Evolutionary conservation across 2,329 filamentous ascomycete genomes (phyloP).

Genomic region (Mycosphaerella sp.): DNA sequence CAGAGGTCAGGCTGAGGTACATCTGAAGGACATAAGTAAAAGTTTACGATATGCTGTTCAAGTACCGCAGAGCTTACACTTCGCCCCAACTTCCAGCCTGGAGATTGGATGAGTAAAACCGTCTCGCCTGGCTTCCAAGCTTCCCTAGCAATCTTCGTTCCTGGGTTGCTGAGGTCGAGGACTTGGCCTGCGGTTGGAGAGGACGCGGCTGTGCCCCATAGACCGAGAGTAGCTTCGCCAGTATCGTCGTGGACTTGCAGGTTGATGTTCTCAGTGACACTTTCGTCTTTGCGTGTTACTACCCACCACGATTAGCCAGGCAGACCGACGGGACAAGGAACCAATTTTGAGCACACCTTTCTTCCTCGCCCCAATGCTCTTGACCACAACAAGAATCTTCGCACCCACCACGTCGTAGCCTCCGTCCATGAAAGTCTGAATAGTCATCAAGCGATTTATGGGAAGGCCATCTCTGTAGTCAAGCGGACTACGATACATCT

Average conservation of each 20-base stretch:
- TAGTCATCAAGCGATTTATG: constrained; percentile 50
- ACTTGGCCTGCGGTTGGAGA: constrained; percentile 19
- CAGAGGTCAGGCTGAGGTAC: constrained; percentile 36
- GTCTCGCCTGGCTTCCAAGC: constrained; percentile 31
- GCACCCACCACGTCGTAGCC: constrained; percentile 49
- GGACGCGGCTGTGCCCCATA: constrained; percentile 48
- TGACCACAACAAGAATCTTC: constrained; percentile 53
- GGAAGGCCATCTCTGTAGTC: constrained; percentile 35
- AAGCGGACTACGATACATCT: constrained; percentile 44
- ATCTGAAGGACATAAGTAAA: constrained; percentile 17
- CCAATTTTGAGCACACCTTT: constrained; percentile 32
- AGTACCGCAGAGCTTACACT: constrained; percentile 23
- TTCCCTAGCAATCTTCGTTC: constrained; percentile 7
- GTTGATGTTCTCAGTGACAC: constrained; percentile 43
- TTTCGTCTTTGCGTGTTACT: constrained; percentile 46
- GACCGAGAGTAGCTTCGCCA: constrained; percentile 46
- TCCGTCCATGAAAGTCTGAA: constrained; percentile 50
- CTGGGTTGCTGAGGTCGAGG: constrained; percentile 2
- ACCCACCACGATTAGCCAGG: constrained; percentile 10
- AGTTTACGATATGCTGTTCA: neutral
- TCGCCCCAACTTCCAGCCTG: constrained; percentile 30
- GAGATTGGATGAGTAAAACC: constrained; percentile 28
- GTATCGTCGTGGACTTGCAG: constrained; percentile 55
- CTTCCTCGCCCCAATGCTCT: constrained; percentile 50
- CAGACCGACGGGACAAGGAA: neutral